Base-by-base conservation (phyloP, 2,329 filamentous ascomycete species). In the Nemania serpens region DNA sequence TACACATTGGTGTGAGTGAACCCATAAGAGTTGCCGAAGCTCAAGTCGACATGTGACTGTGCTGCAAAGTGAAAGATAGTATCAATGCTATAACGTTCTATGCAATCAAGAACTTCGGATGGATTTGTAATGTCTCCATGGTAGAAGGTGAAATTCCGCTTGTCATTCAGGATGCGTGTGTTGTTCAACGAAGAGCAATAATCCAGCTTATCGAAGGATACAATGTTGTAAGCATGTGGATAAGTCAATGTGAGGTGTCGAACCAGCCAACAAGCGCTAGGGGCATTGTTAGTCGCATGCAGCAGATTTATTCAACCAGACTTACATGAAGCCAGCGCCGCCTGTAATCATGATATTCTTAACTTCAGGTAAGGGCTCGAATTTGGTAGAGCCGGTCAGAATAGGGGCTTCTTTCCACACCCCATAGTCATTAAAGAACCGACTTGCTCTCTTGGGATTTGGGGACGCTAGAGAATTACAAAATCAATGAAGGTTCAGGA, bases 331-430 rank as follows among this genome's bases (percentile, higher is more conserved):
- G 68, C 91, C 91, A 64, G 90, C 91, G 55, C 91, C 91, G 51
- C 91, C 91, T 18, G 91, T 94, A 65, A 95, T 84, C 83, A 94
- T 88, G 69, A 94, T 93, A 71, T 92, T 93, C 75, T 85, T 89
- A 56, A 91, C 86, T 75, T 89, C 86, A 22, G 82, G 78, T 5
- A 88, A 79, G 45, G 89, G 86, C 70, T 88, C 84, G 68, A 90
- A 93, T 66, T 84, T 86, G 62, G 89, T 91, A 66, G 82, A 87
- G 37, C 90, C 90, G 11, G 75, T 87, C 56, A 93, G 79, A 29
- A 91, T 73, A 17, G 90, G 90, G 2, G 90, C 89, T 50, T 88
- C 82, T 69, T 86, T 87, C 88, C 89, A 93, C 62, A 91, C 75
- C 39, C 87, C 86, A 64, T 82, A 81, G 69, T 88, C 85, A 67